Evolutionary conservation across 2,329 filamentous ascomycete species (phyloP).

Genomic region (Exophiala dermatitidis): DNA sequence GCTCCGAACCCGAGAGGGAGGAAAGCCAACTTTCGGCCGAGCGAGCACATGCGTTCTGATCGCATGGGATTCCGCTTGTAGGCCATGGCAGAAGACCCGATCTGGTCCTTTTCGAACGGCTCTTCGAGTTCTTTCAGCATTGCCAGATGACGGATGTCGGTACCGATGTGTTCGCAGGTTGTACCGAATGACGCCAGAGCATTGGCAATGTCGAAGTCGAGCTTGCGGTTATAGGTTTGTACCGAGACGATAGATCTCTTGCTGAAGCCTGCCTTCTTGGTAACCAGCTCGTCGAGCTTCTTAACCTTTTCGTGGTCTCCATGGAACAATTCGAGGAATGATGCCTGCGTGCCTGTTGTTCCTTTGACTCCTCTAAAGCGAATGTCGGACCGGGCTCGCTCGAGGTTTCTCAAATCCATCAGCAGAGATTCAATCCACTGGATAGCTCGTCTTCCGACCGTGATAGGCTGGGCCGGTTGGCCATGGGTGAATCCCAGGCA

Average conservation of each 20-base stretch:
- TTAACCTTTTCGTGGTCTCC: conserved; percentile 54
- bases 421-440: conserved; percentile 71
- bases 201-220: conserved; percentile 73
- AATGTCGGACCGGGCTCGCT: conserved; percentile 60
- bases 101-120: conserved; percentile 73
- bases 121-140: conserved; percentile 78
- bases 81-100: conserved; percentile 60
- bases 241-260: conserved; percentile 53
- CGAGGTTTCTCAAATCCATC: conserved; percentile 67
- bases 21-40: conserved; percentile 51
- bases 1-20: conserved; percentile 52
- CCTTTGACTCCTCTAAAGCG: conserved; percentile 68
- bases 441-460: conserved; percentile 60
- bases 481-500: conserved; percentile 72
- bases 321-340: conserved; percentile 64
- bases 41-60: conserved; percentile 54
- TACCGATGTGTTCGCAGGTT: conserved; percentile 67
- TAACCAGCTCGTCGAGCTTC: conserved; percentile 56
- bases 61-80: conserved; percentile 58
- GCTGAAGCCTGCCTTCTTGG: conserved; percentile 58
- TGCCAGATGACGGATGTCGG: conserved; percentile 67
- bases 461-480: conserved; percentile 52
- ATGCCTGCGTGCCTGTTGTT: conserved; percentile 72
- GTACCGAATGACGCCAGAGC: conserved; percentile 71
- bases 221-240: conserved; percentile 72